These are phyloP conservation scores for Saccharomyces hybrid DNA, from an alignment of 1,139 yeast species.

Conservation along the genomic window DNA sequence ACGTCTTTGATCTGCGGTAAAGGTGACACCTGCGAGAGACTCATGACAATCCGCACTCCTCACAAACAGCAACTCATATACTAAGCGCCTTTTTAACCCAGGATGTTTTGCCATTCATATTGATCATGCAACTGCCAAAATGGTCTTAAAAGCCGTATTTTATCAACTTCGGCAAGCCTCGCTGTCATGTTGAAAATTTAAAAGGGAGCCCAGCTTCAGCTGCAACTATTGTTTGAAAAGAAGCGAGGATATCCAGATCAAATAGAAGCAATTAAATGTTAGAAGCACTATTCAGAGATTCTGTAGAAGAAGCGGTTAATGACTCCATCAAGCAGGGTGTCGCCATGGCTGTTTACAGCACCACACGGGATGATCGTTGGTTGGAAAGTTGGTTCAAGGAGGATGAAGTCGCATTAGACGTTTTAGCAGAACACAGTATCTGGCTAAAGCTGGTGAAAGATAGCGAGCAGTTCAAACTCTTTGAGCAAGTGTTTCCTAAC, in stretches of 20 bases:
- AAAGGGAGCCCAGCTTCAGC: background rate
- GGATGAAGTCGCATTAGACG: conserved; percentile 7
- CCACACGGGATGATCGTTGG: conserved; percentile 18
- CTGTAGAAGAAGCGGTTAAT: conserved; percentile 22
- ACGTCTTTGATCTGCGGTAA: conserved; percentile 35
- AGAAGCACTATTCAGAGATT: conserved; percentile 14
- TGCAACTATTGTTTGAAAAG: background rate
- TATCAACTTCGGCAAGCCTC: background rate
- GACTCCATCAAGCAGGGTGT: conserved; percentile 17
- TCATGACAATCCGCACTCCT: conserved; percentile 5
- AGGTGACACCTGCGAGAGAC: conserved; percentile 28
- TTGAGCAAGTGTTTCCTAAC: conserved; percentile 45
- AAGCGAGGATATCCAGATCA: background rate
- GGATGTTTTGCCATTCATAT: background rate
- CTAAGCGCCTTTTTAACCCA: background rate
- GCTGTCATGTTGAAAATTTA: background rate
- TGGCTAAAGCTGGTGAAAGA: conserved; percentile 40
- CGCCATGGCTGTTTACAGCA: conserved; percentile 21
- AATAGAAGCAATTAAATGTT: conserved; percentile 21
- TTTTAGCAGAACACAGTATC: conserved; percentile 27
- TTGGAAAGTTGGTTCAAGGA: conserved; percentile 29
- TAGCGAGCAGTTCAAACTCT: conserved; percentile 42
- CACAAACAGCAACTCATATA: background rate
- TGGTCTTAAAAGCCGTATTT: background rate
- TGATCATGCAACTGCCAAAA: background rate